Percentiles rank a stretch among this genome's conserved stretches.
Conservation (phyloP, 2,329 filamentous ascomycete genomes). For the Penicillium sclerotigenum region DNA sequence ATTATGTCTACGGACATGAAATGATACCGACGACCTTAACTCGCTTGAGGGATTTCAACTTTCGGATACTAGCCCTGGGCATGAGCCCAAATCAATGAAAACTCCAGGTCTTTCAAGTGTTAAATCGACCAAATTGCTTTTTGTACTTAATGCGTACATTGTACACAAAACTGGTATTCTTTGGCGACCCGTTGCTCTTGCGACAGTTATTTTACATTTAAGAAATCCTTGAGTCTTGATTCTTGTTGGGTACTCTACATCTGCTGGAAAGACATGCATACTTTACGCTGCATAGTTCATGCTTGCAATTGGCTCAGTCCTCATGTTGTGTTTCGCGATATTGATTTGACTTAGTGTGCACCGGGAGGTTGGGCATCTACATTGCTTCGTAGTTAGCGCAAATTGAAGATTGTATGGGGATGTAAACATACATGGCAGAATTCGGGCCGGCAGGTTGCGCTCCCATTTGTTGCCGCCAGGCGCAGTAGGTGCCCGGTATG, state of each 20-base stretch:
- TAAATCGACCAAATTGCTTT: not conserved
- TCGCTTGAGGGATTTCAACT: slow-evolving; percentile 32
- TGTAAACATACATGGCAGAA: slow-evolving; percentile 69
- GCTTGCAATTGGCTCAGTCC: not conserved
- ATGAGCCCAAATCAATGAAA: slow-evolving; percentile 26
- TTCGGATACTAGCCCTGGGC: slow-evolving; percentile 21
- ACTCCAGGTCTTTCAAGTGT: slow-evolving; percentile 19
- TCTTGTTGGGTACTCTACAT: not conserved
- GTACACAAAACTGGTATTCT: not conserved
- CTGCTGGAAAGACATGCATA: not conserved
- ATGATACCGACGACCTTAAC: slow-evolving; percentile 41
- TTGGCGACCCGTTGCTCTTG: not conserved
- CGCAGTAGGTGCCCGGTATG: slow-evolving; percentile 82
- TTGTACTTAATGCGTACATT: not conserved
- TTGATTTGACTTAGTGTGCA: slow-evolving; percentile 19
- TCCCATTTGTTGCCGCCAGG: slow-evolving; percentile 97
- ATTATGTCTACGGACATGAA: slow-evolving; percentile 59
- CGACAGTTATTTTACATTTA: not conserved
- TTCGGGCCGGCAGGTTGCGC: slow-evolving; percentile 78
- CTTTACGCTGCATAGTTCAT: not conserved
- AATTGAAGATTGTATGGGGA: not conserved
- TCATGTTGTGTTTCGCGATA: not conserved
- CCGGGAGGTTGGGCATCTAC: slow-evolving; percentile 26
- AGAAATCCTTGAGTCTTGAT: not conserved
- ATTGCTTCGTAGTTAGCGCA: slow-evolving; percentile 3